Evolutionary conservation across 1,284 basidiomycete genomes (phyloP), one percentile per base, ranked within the genome.

Genomic region (Fomitopsis betulina): DNA sequence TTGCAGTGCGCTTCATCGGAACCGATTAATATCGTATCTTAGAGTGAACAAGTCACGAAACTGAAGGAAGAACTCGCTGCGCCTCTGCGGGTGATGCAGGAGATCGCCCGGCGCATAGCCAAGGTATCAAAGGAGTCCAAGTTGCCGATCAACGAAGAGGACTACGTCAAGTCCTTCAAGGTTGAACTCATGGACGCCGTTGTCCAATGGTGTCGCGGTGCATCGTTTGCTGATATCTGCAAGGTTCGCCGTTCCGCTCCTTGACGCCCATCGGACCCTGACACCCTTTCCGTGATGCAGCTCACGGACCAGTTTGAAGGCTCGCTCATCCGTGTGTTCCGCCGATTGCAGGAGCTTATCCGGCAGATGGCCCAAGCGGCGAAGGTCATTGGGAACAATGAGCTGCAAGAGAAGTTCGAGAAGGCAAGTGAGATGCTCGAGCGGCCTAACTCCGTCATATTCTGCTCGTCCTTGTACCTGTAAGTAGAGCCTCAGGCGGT

Each of bases 111-210:
- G 21, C 84, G 94, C 51, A 99, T 99, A 66, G 96, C 96, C 15
- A 96, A 94, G 69, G 94, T 99, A 1, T 94, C 94, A 1, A 91
- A 92, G 65, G 97, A 99, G 73, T 91, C 89, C 42, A 96, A 97
- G 70, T 78, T 99, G 5, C 76, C 88, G 0, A 72, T 99, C 39
- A 87, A 93, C 56, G 96, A 99, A 73, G 91, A 98, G 58, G 94
- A 98, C 63, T 99, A 99, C 70, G 94, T 99, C 1, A 81, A 87
- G 58, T 91, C 89, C 17, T 99, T 99, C 87, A 98, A 98, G 73
- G 94, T 98, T 30, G 96, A 98, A 70, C 84, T 99, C 59, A 98
- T 98, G 94, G 96, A 98, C 65, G 91, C 91, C 5, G 96, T 99
- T 21, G 81, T 96, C 58, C 91, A 95, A 66, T 99, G 97, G 97